Base-by-base conservation (phyloP, 1,139 yeast species). In the Yamadazyma songkhlaensis region DNA sequence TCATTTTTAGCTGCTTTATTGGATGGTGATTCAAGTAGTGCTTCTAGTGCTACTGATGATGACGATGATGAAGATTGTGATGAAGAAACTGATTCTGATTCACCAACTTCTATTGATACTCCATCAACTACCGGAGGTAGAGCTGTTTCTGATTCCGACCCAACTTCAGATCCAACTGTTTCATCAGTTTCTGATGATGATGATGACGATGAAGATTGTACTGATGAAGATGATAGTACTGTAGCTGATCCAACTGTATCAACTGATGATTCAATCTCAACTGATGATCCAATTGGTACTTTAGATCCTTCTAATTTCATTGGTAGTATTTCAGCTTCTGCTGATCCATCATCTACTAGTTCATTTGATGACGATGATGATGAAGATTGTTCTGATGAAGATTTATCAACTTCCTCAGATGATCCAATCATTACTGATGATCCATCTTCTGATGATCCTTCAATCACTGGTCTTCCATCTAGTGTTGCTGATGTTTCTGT, bases 181-280 rank as follows among this genome's bases (percentile, higher is more conserved):
- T 10, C 20, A 10, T 30, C 37, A 14, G 11, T 30, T 24, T 17
- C 20, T 17, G 20, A 17, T 17, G 25, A 21, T 25, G 42, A 39
- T 25, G 42, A 41, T 29, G 42, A 40, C 24, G 45, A 44, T 22
- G 47, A 44, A 25, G 47, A 44, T 30, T 44, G 47, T 28, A 23
- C 31, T 6, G 35, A 25, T 21, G 35, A 32, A 35, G 20, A 17
- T 17, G 20, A 17, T 4, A 17, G 20, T 17, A 17, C 38, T 6
- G 5, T 13, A 8, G 27, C 4, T 4, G 27, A 25, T n/a, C 27
- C 27, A n/a, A n/a, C 27, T n/a, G 27, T 14, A 8, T 9, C 20
- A 8, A 11, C 15, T 9, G n/a, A n/a, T n/a, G n/a, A n/a, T 28
- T 7, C 30, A 14, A 29, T 6, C 6, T 9, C 31, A 14, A 29